phyloP scores from a whole-genome alignment of 768 basidiomycete genomes.

The Tulasnella sp. region DNA sequence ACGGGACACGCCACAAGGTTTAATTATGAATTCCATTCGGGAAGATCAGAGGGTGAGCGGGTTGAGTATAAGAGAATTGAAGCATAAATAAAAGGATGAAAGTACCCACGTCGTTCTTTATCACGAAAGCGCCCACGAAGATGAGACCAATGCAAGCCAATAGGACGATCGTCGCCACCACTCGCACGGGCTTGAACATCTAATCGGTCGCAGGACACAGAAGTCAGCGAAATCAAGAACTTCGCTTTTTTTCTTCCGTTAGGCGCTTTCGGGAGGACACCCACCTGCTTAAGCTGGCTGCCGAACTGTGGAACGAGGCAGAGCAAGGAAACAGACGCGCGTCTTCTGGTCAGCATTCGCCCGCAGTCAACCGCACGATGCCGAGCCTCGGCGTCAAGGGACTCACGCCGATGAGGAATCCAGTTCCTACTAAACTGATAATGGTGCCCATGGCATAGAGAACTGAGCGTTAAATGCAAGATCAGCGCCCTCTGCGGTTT shows the following conservation, averaged over 20 bases:
- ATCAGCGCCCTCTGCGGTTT: constrained; percentile 16
- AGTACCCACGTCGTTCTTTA: constrained; percentile 56
- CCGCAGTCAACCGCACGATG: neutral
- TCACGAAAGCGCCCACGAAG: constrained; percentile 80
- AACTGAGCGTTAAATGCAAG: constrained; percentile 44
- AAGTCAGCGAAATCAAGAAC: neutral
- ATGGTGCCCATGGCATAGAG: constrained; percentile 80
- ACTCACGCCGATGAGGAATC: constrained; percentile 85
- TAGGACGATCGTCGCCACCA: constrained; percentile 75
- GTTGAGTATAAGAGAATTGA: neutral
- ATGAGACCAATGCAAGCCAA: constrained; percentile 75
- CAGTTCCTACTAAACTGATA: constrained; percentile 78
- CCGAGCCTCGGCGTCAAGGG: neutral
- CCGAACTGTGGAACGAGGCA: constrained; percentile 49
- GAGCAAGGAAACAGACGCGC: constrained; percentile 12
- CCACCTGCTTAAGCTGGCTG: constrained; percentile 76
- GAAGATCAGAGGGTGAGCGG: neutral
- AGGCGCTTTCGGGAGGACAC: constrained; percentile 30
- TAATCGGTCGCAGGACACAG: constrained; percentile 35
- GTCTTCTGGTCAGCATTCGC: constrained; percentile 14
- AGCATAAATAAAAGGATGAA: neutral
- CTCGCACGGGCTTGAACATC: constrained; percentile 95
- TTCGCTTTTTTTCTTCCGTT: neutral
- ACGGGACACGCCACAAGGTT: neutral
- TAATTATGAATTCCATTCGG: neutral